phyloP scores from a whole-genome alignment of 1,284 basidiomycete species.

The Cutaneotrichosporon sp. region DNA sequence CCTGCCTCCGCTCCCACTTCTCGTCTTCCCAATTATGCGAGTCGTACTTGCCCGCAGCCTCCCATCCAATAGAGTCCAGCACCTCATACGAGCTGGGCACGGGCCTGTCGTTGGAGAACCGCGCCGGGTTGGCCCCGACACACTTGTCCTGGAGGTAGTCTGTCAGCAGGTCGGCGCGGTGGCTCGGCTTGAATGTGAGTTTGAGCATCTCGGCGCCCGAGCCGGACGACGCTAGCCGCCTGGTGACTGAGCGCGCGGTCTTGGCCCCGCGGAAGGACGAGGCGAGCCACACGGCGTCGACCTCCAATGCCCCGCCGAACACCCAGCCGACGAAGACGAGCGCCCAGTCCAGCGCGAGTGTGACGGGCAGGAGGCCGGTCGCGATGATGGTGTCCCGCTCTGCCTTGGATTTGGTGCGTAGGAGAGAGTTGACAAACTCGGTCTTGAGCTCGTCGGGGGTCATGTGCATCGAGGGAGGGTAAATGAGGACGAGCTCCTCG shows the following conservation, averaged over 20 bases:
- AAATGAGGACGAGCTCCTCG: conserved; percentile 22
- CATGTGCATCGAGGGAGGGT: conserved; percentile 14
- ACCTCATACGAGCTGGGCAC: conserved; percentile 11
- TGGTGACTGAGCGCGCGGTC: conserved; percentile 18
- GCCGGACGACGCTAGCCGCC: conserved; percentile 11
- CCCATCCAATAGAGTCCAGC: conserved; percentile 16
- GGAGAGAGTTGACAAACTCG: conserved; percentile 20
- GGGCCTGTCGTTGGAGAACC: conserved; percentile 4
- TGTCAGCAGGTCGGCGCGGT: conserved; percentile 5
- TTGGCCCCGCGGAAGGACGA: conserved; percentile 18
- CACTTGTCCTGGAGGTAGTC: conserved; percentile 11
- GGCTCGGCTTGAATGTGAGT: conserved; percentile 4
- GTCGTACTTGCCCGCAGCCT: conserved; percentile 10
- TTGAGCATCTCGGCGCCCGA: conserved; percentile 1
- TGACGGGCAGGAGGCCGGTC: conserved; percentile 5
- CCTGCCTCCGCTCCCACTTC: conserved; percentile 21
- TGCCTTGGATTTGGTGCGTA: conserved; percentile 22
- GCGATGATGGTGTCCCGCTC: conserved; percentile 24
- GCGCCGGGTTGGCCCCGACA: neutral
- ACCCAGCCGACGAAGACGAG: conserved; percentile 23
- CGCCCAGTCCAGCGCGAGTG: conserved; percentile 16
- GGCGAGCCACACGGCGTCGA: conserved; percentile 21
- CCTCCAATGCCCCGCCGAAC: conserved; percentile 21
- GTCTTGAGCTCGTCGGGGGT: conserved; percentile 13
- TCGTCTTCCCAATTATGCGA: conserved; percentile 17